Evolutionary conservation across 139 green algal species (phyloP).

Genomic region (Tetraselmis striata): DNA sequence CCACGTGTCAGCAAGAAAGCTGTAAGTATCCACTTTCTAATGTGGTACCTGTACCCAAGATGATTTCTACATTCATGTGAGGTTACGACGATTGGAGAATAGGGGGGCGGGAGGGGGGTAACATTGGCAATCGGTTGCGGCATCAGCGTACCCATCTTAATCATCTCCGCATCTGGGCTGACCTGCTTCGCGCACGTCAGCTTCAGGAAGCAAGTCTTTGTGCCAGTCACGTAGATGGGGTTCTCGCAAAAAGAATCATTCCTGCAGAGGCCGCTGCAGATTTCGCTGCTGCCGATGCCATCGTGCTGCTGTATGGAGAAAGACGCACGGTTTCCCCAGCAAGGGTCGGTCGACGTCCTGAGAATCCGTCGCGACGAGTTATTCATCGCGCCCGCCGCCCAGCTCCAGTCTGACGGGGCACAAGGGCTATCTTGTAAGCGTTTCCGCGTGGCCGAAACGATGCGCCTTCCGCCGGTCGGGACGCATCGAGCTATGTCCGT

Average conservation of each 20-base stretch:
- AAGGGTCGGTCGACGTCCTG: background rate
- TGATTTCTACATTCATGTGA: too few relatives aligned
- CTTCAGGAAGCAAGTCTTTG: background rate
- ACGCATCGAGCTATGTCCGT: too few relatives aligned
- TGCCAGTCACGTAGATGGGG: background rate
- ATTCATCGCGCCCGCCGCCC: background rate
- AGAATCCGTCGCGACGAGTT: background rate
- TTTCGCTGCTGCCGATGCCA: background rate
- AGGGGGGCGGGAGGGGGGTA: too few relatives aligned
- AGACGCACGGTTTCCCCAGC: too few relatives aligned
- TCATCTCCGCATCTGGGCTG: background rate
- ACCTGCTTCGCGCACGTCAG: background rate
- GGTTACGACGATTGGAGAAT: too few relatives aligned
- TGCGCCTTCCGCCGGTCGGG: too few relatives aligned
- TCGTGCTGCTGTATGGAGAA: background rate
- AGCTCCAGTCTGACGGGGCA: background rate
- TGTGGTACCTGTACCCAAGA: too few relatives aligned
- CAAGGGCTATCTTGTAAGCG: too few relatives aligned
- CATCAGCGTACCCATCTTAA: background rate
- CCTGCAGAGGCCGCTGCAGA: background rate
- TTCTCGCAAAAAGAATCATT: background rate
- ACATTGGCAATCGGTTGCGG: too few relatives aligned
- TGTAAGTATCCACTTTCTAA: too few relatives aligned
- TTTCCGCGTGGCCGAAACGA: too few relatives aligned
- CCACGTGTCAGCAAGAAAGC: too few relatives aligned